A percentile compares a stretch with the other conserved stretches of the same genome.
These are phyloP conservation scores for Neurospora tetraspora DNA, from an alignment of 495 filamentous ascomycete genomes.

Conservation along the genomic window DNA sequence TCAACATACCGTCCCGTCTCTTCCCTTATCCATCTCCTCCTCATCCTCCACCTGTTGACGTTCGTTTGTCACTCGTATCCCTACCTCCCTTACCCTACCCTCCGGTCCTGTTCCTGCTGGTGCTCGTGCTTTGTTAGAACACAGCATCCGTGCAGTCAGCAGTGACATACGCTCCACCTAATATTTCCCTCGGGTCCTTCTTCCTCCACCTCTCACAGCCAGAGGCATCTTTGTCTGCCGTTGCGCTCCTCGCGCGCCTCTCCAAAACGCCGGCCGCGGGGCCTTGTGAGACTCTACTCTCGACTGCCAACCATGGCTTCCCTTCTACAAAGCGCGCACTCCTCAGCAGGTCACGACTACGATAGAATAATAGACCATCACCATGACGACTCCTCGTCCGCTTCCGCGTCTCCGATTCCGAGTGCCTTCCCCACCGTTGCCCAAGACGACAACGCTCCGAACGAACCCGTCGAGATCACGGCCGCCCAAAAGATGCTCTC, in stretches of 20 bases:
- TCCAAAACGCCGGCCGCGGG: background rate
- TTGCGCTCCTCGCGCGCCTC: background rate
- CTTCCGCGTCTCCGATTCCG: slow-evolving; percentile 17
- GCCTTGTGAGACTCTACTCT: background rate
- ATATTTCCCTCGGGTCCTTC: background rate
- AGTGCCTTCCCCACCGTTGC: slow-evolving; percentile 3
- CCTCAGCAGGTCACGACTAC: slow-evolving; percentile 8
- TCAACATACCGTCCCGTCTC: background rate
- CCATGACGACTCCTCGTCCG: background rate
- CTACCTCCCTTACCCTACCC: background rate
- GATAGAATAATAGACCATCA: slow-evolving; percentile 10
- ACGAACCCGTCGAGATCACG: slow-evolving; percentile 51
- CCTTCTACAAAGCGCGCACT: slow-evolving; percentile 1
- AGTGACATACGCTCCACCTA: background rate
- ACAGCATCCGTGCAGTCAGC: background rate
- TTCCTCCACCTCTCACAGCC: background rate
- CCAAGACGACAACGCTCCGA: slow-evolving; percentile 19
- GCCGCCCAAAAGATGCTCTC: slow-evolving; percentile 86
- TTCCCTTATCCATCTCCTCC: background rate
- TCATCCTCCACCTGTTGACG: background rate
- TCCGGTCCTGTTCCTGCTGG: background rate
- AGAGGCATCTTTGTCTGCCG: background rate
- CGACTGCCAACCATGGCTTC: slow-evolving; percentile 7
- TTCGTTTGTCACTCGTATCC: background rate
- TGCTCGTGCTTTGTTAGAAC: background rate